These are phyloP conservation scores for Talaromyces marneffei DNA, from an alignment of 2,329 filamentous ascomycete genomes.

Conservation along the genomic window DNA sequence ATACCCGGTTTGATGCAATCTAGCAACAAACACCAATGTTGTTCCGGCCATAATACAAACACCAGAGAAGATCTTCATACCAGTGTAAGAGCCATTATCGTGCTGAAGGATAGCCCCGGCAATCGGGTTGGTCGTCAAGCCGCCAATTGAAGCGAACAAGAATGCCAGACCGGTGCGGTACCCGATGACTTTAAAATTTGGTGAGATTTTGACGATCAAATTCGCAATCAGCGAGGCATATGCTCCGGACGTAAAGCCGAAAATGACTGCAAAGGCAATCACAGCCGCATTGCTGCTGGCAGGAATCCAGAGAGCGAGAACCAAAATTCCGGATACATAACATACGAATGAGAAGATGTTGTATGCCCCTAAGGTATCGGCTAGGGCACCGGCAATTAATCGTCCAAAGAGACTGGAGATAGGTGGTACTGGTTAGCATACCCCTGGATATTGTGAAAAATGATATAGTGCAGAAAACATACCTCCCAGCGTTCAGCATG, in stretches of 20 bases:
- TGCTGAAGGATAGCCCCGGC: conserved; percentile 55
- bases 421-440: not conserved
- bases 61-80: conserved; percentile 10
- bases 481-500: conserved; percentile 48
- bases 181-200: conserved; percentile 52
- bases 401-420: conserved; percentile 47
- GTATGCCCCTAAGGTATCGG: conserved; percentile 50
- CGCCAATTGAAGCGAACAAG: conserved; percentile 5
- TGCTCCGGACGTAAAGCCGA: conserved; percentile 62
- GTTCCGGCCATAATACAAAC: not conserved
- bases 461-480: conserved; percentile 12
- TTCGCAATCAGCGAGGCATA: conserved; percentile 59
- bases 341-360: conserved; percentile 50
- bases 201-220: conserved; percentile 61
- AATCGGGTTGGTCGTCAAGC: conserved; percentile 13
- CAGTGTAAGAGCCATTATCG: conserved; percentile 55
- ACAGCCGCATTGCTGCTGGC: conserved; percentile 49
- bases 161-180: conserved; percentile 14
- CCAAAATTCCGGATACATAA: conserved; percentile 40
- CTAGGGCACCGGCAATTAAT: conserved; percentile 50
- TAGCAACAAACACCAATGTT: not conserved
- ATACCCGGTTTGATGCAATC: not conserved
- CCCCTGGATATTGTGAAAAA: too few relatives aligned
- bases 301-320: conserved; percentile 51
- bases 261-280: conserved; percentile 58